Conservation (phyloP, 768 basidiomycete genomes). For the Mycena maculata region DNA sequence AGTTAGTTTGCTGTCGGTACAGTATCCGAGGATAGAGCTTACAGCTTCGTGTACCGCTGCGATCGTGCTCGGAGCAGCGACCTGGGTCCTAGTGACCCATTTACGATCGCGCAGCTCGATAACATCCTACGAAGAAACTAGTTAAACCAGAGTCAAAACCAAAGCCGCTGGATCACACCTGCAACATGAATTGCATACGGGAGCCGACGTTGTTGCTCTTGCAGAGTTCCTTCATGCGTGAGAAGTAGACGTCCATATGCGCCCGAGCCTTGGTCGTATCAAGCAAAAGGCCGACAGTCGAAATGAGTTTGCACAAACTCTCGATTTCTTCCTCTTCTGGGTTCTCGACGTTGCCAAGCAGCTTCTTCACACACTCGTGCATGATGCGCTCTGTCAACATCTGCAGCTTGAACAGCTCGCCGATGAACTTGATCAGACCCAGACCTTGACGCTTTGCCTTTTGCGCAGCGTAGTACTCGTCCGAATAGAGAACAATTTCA, state of each 20-base stretch:
- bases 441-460: conserved; percentile 98
- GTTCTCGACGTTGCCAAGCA: conserved; percentile 91
- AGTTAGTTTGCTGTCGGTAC: conserved; percentile 18
- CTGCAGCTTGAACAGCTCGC: conserved; percentile 98
- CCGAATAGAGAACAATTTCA: conserved; percentile 87
- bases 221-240: conserved; percentile 85
- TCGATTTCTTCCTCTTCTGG: conserved; percentile 99
- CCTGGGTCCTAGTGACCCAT: conserved; percentile 80
- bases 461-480: conserved; percentile 95
- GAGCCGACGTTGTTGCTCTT: conserved; percentile 81
- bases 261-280: conserved; percentile 85
- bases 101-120: conserved; percentile 87
- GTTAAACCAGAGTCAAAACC: conserved; percentile 17
- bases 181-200: conserved; percentile 95
- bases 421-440: conserved; percentile 97
- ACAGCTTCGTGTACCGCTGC: conserved; percentile 90
- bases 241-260: conserved; percentile 94
- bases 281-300: conserved; percentile 86
- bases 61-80: conserved; percentile 87
- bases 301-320: conserved; percentile 91
- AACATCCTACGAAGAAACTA: conserved; percentile 78
- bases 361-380: conserved; percentile 98
- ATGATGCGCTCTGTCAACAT: conserved; percentile 99
- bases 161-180: conserved; percentile 63
- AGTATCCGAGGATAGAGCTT: conserved; percentile 45